phyloP scores from a whole-genome alignment of 1,284 basidiomycete genomes.

The Ceratobasidium sp. region DNA sequence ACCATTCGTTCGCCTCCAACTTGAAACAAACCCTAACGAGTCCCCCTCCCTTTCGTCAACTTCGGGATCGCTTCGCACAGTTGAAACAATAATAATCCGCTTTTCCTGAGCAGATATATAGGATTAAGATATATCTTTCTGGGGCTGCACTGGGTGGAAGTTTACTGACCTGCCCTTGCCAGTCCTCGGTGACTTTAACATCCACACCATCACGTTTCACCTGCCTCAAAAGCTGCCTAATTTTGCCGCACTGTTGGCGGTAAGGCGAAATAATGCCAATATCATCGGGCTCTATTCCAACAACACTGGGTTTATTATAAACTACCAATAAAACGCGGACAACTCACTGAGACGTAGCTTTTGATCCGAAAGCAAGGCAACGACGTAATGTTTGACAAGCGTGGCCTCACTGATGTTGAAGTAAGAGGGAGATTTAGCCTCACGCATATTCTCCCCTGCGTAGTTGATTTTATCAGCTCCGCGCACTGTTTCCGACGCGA shows the following conservation, averaged over 20 bases:
- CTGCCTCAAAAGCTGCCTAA: slow-evolving; percentile 58
- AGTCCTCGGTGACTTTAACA: slow-evolving; percentile 69
- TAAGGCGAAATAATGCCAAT: slow-evolving; percentile 69
- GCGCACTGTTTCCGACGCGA: too few species aligned
- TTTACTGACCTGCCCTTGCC: slow-evolving; percentile 65
- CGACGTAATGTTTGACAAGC: slow-evolving; percentile 64
- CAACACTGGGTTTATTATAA: background rate
- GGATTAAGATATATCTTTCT: background rate
- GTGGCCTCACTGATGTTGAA: slow-evolving; percentile 69
- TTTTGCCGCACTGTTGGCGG: slow-evolving; percentile 63
- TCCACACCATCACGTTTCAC: slow-evolving; percentile 57
- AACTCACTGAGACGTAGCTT: slow-evolving; percentile 54
- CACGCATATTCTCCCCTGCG: slow-evolving; percentile 64
- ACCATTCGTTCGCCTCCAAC: slow-evolving; percentile 71
- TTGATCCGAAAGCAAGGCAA: slow-evolving; percentile 50
- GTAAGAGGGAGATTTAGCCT: slow-evolving; percentile 70
- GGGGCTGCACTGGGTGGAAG: background rate
- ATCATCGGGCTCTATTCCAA: slow-evolving; percentile 55
- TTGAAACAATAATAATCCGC: slow-evolving; percentile 66
- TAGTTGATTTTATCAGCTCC: background rate
- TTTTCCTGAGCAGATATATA: slow-evolving; percentile 59
- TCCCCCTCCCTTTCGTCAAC: slow-evolving; percentile 60
- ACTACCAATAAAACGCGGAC: background rate
- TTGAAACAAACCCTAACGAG: slow-evolving; percentile 66
- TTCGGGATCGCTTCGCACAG: slow-evolving; percentile 68